Evolutionary conservation across 176 grass and related monocot species (phyloP), one percentile per base, ranked within the genome.

Genomic region (Lolium perenne): DNA sequence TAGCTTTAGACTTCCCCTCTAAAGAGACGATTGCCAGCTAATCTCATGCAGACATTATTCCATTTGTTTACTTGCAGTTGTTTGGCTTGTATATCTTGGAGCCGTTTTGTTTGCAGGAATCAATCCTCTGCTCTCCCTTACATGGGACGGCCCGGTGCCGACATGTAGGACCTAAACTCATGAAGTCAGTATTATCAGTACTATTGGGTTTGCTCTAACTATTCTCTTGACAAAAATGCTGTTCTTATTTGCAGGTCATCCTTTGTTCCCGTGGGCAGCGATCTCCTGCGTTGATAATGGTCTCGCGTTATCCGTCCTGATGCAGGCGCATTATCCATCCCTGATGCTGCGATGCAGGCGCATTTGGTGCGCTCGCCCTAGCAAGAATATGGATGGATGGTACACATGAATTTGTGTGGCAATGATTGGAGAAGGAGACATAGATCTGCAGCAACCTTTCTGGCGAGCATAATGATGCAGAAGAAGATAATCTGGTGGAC

Each of bases 1-100:
- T 80, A 84, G 84, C 83, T 93, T 77, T 76, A 88, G 82, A 65
- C 64, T 77, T 83, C 56, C 66, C 82, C 92, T 61, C 83, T 83
- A 93, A 91, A 85, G 80, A 86, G 82, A 93, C 86, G 86, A 82
- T 83, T 91, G 92, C 88, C 92, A 91, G 83, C 92, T 86, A 88
- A 86, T 86, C 79, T 69, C 74, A 76, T 15, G 74, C 88, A 93
- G 86, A 62, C 86, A 78, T 71, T 88, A 86, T 71, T 91, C 67
- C 82, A 65, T 93, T 90, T 80, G 74, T 93, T 93, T 88, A 88
- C 74, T 76, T 77, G 40, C 79, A 74, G 66, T 61, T 32, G 56
- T 80, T 88, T 88, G 86, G 82, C 88, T 87, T 64, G 58, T 87
- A 74, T 92, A 80, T 80, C 83, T 78, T 93, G 91, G 81, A 90